Conservation (phyloP, 768 basidiomycete species). For the Boletus tomentosulus region DNA sequence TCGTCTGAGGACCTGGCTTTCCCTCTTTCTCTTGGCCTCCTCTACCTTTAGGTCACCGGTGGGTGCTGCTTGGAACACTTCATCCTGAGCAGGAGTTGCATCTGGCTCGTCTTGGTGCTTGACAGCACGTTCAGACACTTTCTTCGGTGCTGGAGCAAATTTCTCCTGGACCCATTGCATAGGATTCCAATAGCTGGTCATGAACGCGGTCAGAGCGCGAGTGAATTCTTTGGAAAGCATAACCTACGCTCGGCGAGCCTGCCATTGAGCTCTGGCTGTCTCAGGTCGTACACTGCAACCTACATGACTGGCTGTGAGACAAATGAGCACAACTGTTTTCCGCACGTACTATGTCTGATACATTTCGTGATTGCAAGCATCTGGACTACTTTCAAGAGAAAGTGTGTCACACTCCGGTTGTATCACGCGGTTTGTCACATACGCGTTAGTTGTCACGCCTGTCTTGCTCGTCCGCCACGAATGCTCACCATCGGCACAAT, state of each 20-base stretch:
- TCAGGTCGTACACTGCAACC: constrained; percentile 12
- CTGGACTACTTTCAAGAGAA: constrained; percentile 1
- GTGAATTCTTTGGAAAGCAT: background rate
- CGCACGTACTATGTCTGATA: constrained; percentile 23
- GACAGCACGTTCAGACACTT: constrained; percentile 42
- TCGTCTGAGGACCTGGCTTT: constrained; percentile 7
- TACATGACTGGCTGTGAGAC: constrained; percentile 11
- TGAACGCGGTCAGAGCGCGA: constrained; percentile 1
- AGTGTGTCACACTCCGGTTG: constrained; percentile 9
- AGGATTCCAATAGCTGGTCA: constrained; percentile 51
- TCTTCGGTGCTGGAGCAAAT: constrained; percentile 44
- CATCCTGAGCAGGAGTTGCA: constrained; percentile 23
- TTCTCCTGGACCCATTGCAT: constrained; percentile 62
- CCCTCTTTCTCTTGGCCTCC: constrained; percentile 17
- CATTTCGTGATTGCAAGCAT: constrained; percentile 28
- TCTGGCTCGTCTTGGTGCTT: constrained; percentile 33
- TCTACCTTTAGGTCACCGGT: constrained; percentile 15
- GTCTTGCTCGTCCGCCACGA: constrained; percentile 2
- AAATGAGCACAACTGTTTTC: background rate
- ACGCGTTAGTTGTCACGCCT: constrained; percentile 14
- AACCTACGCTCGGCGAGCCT: constrained; percentile 45
- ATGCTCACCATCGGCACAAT: constrained; percentile 68
- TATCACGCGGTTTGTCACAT: constrained; percentile 15
- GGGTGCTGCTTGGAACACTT: constrained; percentile 43
- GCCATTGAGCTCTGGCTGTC: constrained; percentile 29